Evolutionary conservation across 2,329 filamentous ascomycete genomes (phyloP).

Genomic region (Xylariaceae sp.): DNA sequence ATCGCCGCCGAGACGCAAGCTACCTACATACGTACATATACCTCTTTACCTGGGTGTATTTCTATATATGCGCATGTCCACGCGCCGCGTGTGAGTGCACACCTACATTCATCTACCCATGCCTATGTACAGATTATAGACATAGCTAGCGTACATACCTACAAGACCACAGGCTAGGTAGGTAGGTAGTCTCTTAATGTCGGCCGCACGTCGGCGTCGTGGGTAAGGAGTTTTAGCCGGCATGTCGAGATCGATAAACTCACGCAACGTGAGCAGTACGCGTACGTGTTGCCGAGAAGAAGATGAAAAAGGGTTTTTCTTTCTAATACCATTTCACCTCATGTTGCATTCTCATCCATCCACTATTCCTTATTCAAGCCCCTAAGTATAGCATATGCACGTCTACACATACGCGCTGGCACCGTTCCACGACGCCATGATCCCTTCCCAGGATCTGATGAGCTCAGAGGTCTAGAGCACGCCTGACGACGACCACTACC

Average conservation of each 20-base stretch:
- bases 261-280: neutral
- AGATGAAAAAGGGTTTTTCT: neutral
- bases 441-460: neutral
- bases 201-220: constrained; percentile 24
- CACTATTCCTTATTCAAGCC: neutral
- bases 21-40: neutral
- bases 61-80: no score
- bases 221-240: constrained; percentile 32
- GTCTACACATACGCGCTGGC: neutral
- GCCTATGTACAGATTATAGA: no score
- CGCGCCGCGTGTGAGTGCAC: neutral
- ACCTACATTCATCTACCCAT: no score
- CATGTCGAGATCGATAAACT: constrained; percentile 10
- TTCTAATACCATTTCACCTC: neutral
- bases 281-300: neutral
- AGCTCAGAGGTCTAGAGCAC: neutral
- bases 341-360: neutral
- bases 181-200: constrained; percentile 12
- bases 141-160: constrained; percentile 6
- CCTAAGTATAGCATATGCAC: neutral
- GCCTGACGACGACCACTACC: no score
- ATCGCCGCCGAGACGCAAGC: constrained; percentile 2
- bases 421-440: neutral
- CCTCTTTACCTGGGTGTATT: no score
- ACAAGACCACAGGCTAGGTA: constrained; percentile 23